phyloP scores from a whole-genome alignment of 2,329 filamentous ascomycete species.

The Sordariomycetes sp. region DNA sequence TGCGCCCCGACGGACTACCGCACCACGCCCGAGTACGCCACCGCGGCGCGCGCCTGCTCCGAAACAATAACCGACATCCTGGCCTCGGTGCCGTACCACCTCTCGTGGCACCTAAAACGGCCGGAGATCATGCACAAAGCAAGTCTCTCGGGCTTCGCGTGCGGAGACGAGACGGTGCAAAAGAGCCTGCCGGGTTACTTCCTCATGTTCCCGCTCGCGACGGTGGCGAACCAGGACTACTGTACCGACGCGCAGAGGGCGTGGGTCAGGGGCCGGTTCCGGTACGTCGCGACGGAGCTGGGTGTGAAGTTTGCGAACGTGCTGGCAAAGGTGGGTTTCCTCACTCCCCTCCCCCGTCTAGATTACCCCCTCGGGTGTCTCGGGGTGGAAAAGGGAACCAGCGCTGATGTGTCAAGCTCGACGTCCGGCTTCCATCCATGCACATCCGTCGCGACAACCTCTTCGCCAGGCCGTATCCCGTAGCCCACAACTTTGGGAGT shows the following conservation, averaged over 20 bases:
- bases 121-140: conserved; percentile 23
- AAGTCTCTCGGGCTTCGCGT: conserved; percentile 31
- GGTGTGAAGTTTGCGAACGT: conserved; percentile 46
- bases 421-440: conserved; percentile 48
- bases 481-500: conserved; percentile 29
- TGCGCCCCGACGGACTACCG: conserved; percentile 47
- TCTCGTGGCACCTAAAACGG: conserved; percentile 41
- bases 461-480: conserved; percentile 28
- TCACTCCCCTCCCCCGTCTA: background rate
- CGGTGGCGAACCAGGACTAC: conserved; percentile 41
- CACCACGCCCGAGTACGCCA: conserved; percentile 48
- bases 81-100: conserved; percentile 45
- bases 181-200: conserved; percentile 47
- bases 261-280: conserved; percentile 40
- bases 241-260: conserved; percentile 42
- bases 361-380: background rate
- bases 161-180: conserved; percentile 31
- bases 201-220: conserved; percentile 43
- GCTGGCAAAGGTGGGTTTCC: conserved; percentile 32
- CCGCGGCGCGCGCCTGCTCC: conserved; percentile 33
- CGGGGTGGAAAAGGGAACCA: background rate
- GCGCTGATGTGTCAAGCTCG: conserved; percentile 24
- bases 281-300: conserved; percentile 38
- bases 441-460: conserved; percentile 40
- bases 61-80: conserved; percentile 45